Conservation (phyloP, 345 rosid species). For the Reutealis trisperma region DNA sequence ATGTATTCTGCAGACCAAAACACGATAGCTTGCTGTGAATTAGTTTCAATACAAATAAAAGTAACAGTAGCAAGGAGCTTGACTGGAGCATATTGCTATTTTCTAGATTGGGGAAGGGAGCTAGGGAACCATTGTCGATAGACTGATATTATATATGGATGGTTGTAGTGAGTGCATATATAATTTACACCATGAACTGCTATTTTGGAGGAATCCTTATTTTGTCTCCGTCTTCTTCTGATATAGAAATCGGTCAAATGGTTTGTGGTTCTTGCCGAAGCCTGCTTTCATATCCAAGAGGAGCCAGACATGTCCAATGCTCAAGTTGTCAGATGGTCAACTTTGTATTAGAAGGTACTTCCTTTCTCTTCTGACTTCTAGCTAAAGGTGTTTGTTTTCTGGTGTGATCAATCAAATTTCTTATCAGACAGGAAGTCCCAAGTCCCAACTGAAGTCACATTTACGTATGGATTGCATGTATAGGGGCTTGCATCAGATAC, state of each 20-base stretch:
- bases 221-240: neutral
- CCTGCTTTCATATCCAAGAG: slow-evolving; percentile 72
- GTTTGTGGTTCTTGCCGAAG: slow-evolving; percentile 92
- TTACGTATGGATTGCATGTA: neutral
- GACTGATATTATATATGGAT: neutral
- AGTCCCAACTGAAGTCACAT: neutral
- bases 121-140: no score
- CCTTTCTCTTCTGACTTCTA: slow-evolving; percentile 9
- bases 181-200: no score
- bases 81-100: neutral
- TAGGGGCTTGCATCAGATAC: neutral
- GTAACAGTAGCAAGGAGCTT: neutral
- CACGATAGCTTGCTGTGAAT: neutral
- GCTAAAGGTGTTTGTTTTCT: neutral
- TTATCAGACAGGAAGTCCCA: neutral
- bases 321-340: slow-evolving; percentile 66
- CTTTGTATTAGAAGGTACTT: slow-evolving; percentile 80
- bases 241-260: slow-evolving; percentile 72
- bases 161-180: neutral
- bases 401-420: neutral
- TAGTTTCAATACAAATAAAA: neutral
- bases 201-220: neutral
- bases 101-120: neutral
- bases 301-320: slow-evolving; percentile 64
- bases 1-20: no score